A percentile compares a stretch with the other conserved stretches of the same genome.
Evolutionary conservation across 768 basidiomycete genomes (phyloP).

Genomic region (Gyrodon lividus): DNA sequence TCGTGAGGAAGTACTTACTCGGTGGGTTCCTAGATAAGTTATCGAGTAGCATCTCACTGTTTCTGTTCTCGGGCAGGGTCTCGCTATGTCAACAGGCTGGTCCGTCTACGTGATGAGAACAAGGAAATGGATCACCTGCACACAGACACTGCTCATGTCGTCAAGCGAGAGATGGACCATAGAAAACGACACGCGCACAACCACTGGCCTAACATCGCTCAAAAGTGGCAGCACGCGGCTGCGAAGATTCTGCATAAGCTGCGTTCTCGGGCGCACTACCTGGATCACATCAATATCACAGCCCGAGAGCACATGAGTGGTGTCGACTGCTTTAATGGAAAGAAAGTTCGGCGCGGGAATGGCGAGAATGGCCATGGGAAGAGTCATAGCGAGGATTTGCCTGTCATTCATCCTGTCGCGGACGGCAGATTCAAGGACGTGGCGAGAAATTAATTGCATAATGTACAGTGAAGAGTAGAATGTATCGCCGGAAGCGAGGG

Average conservation of each 20-base stretch:
- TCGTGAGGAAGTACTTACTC: slow-evolving; percentile 82
- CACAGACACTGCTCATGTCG: slow-evolving; percentile 41
- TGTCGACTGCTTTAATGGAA: slow-evolving; percentile 74
- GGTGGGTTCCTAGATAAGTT: slow-evolving; percentile 41
- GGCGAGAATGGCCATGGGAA: slow-evolving; percentile 9
- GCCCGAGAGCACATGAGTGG: slow-evolving; percentile 72
- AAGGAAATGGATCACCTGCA: slow-evolving; percentile 36
- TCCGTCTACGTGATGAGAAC: slow-evolving; percentile 35
- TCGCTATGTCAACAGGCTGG: slow-evolving; percentile 68
- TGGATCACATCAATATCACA: slow-evolving; percentile 57
- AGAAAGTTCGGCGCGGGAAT: slow-evolving; percentile 35
- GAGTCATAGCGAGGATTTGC: slow-evolving; percentile 44
- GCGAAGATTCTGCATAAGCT: slow-evolving; percentile 41
- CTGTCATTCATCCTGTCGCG: slow-evolving; percentile 58
- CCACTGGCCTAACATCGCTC: slow-evolving; percentile 29
- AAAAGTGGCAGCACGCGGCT: slow-evolving; percentile 50
- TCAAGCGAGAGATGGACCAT: slow-evolving; percentile 48
- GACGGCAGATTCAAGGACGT: slow-evolving; percentile 67
- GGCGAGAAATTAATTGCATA: slow-evolving; percentile 30
- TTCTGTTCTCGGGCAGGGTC: slow-evolving; percentile 48
- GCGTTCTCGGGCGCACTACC: slow-evolving; percentile 54
- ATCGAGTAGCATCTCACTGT: background rate
- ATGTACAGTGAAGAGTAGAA: slow-evolving; percentile 13
- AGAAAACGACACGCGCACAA: slow-evolving; percentile 30
- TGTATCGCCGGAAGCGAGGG: background rate